phyloP scores from a whole-genome alignment of 805 yeast species.

The Candida adriatica region DNA sequence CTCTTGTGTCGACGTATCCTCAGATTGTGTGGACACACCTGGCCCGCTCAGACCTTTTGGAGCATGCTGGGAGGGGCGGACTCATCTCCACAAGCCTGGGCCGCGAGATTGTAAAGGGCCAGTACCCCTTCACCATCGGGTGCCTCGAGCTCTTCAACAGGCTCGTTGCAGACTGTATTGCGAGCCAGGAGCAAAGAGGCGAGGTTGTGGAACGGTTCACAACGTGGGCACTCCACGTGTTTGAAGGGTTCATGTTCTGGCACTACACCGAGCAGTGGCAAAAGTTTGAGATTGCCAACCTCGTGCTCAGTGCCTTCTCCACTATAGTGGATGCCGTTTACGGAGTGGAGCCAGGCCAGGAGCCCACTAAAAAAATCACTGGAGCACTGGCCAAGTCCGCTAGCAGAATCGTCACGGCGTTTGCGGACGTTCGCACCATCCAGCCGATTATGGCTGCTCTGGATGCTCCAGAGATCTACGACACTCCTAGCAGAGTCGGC shows the following conservation, averaged over 20 bases:
- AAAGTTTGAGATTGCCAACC: slow-evolving; percentile 53
- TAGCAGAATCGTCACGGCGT: slow-evolving; percentile 42
- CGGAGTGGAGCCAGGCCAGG: slow-evolving; percentile 39
- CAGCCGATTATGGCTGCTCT: slow-evolving; percentile 47
- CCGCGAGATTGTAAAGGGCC: slow-evolving; percentile 63
- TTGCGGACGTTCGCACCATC: slow-evolving; percentile 48
- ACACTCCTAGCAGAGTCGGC: slow-evolving; percentile 37
- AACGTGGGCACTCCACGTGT: slow-evolving; percentile 54
- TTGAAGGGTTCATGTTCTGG: slow-evolving; percentile 72
- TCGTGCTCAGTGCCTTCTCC: slow-evolving; percentile 47
- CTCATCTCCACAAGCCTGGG: slow-evolving; percentile 56
- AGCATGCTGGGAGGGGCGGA: slow-evolving; percentile 59
- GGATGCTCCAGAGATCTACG: slow-evolving; percentile 33
- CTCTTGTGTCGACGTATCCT: slow-evolving; percentile 43
- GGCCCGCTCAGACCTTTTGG: slow-evolving; percentile 57
- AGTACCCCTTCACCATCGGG: slow-evolving; percentile 56
- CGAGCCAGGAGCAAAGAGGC: slow-evolving; percentile 37
- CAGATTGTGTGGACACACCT: slow-evolving; percentile 76
- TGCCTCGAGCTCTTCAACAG: slow-evolving; percentile 48
- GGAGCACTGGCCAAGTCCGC: slow-evolving; percentile 47
- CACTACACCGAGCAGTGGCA: slow-evolving; percentile 50
- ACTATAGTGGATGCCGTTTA: slow-evolving; percentile 47
- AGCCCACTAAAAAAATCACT: slow-evolving; percentile 36
- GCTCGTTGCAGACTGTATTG: slow-evolving; percentile 42
- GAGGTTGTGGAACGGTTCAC: slow-evolving; percentile 49